Conservation (phyloP, 2,329 filamentous ascomycete genomes). For the Talaromyces sp. region DNA sequence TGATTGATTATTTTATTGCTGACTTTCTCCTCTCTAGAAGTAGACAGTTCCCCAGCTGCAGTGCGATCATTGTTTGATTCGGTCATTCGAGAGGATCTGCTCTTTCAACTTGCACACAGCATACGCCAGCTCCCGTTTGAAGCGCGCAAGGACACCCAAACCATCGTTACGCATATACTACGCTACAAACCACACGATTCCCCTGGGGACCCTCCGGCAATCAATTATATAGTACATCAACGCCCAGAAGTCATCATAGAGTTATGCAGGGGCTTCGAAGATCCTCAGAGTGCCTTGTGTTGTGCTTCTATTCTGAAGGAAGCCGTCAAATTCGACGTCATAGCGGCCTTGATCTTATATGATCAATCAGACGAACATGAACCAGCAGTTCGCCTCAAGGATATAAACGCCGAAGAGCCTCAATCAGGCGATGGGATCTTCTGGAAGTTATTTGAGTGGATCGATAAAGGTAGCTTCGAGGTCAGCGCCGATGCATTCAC, state of each 20-base stretch:
- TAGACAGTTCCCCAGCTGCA: slow-evolving; percentile 79
- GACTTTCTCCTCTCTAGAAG: slow-evolving; percentile 51
- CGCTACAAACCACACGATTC: slow-evolving; percentile 71
- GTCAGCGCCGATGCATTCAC: slow-evolving; percentile 96
- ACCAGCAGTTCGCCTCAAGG: slow-evolving; percentile 67
- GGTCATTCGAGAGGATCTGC: slow-evolving; percentile 82
- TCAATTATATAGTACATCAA: slow-evolving; percentile 82
- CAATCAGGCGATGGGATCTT: slow-evolving; percentile 82
- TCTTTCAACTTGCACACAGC: slow-evolving; percentile 74
- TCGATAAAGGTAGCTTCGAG: slow-evolving; percentile 93
- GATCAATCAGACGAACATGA: slow-evolving; percentile 75
- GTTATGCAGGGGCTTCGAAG: slow-evolving; percentile 82
- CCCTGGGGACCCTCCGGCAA: slow-evolving; percentile 72
- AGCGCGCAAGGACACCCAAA: slow-evolving; percentile 89
- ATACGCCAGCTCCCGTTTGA: slow-evolving; percentile 89
- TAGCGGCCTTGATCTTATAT: slow-evolving; percentile 86
- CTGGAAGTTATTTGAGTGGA: slow-evolving; percentile 97
- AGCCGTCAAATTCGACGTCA: slow-evolving; percentile 83
- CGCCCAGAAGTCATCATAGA: slow-evolving; percentile 83
- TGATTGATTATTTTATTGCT: slow-evolving; percentile 1
- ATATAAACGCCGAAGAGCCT: slow-evolving; percentile 68
- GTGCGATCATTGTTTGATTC: slow-evolving; percentile 79
- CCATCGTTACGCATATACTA: slow-evolving; percentile 92
- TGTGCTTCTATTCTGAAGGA: slow-evolving; percentile 87
- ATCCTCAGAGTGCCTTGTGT: slow-evolving; percentile 84